Base-by-base conservation (phyloP, 2,329 filamentous ascomycete genomes). In the Aspergillus quadrilineatus region DNA sequence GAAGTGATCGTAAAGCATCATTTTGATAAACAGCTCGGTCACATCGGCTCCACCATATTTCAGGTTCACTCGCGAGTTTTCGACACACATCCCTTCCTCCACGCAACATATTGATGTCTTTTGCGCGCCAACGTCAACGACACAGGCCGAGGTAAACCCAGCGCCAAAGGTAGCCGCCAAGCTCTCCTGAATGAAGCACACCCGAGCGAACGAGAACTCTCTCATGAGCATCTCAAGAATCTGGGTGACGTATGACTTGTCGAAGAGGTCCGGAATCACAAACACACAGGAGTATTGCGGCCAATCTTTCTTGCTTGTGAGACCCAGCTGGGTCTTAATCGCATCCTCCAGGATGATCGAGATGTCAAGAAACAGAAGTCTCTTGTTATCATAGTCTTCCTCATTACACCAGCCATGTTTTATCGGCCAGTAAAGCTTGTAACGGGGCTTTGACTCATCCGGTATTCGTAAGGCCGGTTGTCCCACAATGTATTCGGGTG, bases 31-130 rank as follows among this genome's bases (percentile, higher is more conserved):
- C 0, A 90, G 89, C 66, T 96, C 91, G 0, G 94, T 97, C 37
- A 97, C 89, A 73, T 99, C 94, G 66, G 84, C 87, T 1, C 94
- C 94, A 50, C 94, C 94, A 67, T 89, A 96, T 73, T 99, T 97
- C 62, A 99, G 78, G 71, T 97, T 97, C 70, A 99, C 85, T 14
- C 94, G 86, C 14, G 94, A 99, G 69, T 97, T 93, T 62, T 97
- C 94, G 28, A 96, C 84, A 68, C 90, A 92, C 75, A 99, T 89
- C 1, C 94, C 94, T 72, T 99, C 94, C 67, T 99, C 94, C 9
- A 99, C 92, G 65, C 94, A 99, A 60, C 92, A 93, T 32, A 99
- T 89, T 0, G 94, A 96, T 1, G 94, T 97, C 81, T 99, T 99
- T 71, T 97, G 92, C 0, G 94, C 93, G 10, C 94, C 94, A 55